Percentiles rank a stretch among this genome's conserved stretches.
Evolutionary conservation across 1,284 basidiomycete species (phyloP).

Genomic region (Vanrija sp.): DNA sequence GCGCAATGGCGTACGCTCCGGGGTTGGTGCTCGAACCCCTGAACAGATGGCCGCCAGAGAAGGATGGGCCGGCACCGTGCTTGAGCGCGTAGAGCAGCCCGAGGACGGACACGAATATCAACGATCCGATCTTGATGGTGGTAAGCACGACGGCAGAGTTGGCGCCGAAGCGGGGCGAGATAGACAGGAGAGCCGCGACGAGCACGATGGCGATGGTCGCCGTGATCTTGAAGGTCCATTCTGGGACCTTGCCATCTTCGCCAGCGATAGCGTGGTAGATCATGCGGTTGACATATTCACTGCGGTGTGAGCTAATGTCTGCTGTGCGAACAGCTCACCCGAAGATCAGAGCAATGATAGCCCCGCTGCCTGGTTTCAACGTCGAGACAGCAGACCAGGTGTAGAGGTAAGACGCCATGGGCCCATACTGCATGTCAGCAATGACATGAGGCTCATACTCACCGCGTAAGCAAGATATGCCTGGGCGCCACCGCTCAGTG

Average conservation of each 20-base stretch:
- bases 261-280: slow-evolving; percentile 47
- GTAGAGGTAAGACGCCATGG: slow-evolving; percentile 77
- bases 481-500: slow-evolving; percentile 76
- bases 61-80: slow-evolving; percentile 40
- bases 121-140: slow-evolving; percentile 60
- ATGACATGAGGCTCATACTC: slow-evolving; percentile 3
- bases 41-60: slow-evolving; percentile 57
- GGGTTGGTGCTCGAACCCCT: slow-evolving; percentile 69
- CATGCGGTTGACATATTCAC: slow-evolving; percentile 73
- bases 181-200: slow-evolving; percentile 72
- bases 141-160: slow-evolving; percentile 82
- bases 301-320: slow-evolving; percentile 10
- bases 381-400: slow-evolving; percentile 87
- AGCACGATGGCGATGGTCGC: slow-evolving; percentile 68
- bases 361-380: slow-evolving; percentile 61
- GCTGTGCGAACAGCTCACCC: slow-evolving; percentile 50
- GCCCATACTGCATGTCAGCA: slow-evolving; percentile 58
- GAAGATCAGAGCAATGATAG: slow-evolving; percentile 56
- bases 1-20: slow-evolving; percentile 81
- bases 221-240: slow-evolving; percentile 89
- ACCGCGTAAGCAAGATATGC: slow-evolving; percentile 79
- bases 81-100: slow-evolving; percentile 44
- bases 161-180: slow-evolving; percentile 72
- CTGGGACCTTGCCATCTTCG: slow-evolving; percentile 62
- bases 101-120: slow-evolving; percentile 50